Percentiles rank a stretch among this genome's conserved stretches.
Conservation (phyloP, 257 asterid species). For the Rauvolfia tetraphylla region DNA sequence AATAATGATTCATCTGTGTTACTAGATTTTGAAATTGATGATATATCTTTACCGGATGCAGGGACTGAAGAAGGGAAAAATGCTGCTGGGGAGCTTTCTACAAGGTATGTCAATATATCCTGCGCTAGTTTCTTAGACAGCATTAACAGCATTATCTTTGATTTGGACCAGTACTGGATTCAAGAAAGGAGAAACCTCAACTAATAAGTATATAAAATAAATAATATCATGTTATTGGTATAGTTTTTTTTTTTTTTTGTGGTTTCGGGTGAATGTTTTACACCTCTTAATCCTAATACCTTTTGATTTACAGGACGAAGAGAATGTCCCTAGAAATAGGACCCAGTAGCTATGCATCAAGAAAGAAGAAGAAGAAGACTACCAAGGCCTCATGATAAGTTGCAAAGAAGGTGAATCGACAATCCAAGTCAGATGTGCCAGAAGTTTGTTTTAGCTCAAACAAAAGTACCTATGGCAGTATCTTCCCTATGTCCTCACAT, state of each 20-base stretch:
- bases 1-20: background rate
- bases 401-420: background rate
- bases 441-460: background rate
- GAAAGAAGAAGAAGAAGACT: conserved; percentile 87
- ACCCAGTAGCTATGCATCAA: conserved; percentile 69
- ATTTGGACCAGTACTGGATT: background rate
- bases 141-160: background rate
- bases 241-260: background rate
- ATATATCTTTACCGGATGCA: conserved; percentile 32
- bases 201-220: background rate
- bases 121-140: conserved; percentile 7
- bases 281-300: background rate
- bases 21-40: background rate
- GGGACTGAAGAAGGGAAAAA: conserved; percentile 40
- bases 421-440: no score
- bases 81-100: conserved; percentile 58
- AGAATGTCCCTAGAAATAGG: conserved; percentile 72
- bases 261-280: background rate
- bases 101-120: conserved; percentile 39
- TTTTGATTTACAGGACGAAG: conserved; percentile 56
- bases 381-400: conserved; percentile 21
- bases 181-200: background rate
- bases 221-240: background rate
- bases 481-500: background rate
- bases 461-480: background rate